Base-by-base conservation (phyloP, 768 basidiomycete genomes). In the Amanita rubescens region DNA sequence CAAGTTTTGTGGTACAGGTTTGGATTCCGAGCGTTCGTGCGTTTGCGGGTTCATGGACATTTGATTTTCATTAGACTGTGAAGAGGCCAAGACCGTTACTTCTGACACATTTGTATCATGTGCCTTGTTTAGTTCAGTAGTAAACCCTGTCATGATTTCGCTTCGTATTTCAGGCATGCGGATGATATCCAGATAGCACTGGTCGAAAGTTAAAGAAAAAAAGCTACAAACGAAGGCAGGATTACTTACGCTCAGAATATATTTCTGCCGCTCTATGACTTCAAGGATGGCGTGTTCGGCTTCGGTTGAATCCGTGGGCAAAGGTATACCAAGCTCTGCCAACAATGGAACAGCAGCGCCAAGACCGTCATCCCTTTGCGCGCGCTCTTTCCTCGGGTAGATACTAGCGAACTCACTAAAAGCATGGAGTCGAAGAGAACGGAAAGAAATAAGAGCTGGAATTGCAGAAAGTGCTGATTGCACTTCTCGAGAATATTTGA, bases 171-270 rank as follows among this genome's bases (percentile, higher is more conserved):
- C 49, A 19, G 54, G 49, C 25, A 33, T 54, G 35, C 41, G 58
- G 24, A 53, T 58, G 47, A 43, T 53, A 38, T 38, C 35, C 37
- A 60, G 34, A 32, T 62, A 61, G 46, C 58, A 56, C 65, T 64
- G 51, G n/a, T 43, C 24, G 34, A 30, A 10, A 20, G 2, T 44
- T 49, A 12, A 44, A 8, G 10, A 24, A 3, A 7, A 25, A 39
- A 11, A 56, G 24, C 24, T 35, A 15, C 9, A 41, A 10, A 22
- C 53, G n/a, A 39, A 22, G 24, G 11, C 20, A 37, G 17, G 45
- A 12, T 14, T 7, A 51, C 59, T 35, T 48, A 65, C 65, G 45
- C 60, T 22, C 17, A 66, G 53, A 27, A 59, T 57, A 7, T 49
- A 39, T 34, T 60, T 60, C 12, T 63, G 57, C 30, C 42, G 38